phyloP scores from a whole-genome alignment of 305 asterid genomes.

The Rubia occidens region DNA sequence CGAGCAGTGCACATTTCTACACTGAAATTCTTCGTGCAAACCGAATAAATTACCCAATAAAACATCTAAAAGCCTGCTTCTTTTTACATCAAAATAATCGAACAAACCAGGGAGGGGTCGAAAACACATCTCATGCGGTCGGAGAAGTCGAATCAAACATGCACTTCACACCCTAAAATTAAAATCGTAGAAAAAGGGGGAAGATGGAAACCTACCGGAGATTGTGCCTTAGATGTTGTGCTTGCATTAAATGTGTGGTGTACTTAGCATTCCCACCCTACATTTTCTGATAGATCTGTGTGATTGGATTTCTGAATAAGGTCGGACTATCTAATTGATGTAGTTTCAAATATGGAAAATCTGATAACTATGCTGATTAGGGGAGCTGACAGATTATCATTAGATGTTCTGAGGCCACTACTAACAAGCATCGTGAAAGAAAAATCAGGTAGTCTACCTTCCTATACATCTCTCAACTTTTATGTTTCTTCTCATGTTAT shows the following conservation, averaged over 20 bases:
- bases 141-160: too few species aligned
- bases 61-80: too few species aligned
- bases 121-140: too few species aligned
- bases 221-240: neutral
- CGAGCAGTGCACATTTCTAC: neutral
- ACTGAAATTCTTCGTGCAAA: neutral
- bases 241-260: neutral
- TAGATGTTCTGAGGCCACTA: constrained; percentile 53
- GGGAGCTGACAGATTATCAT: constrained; percentile 56
- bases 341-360: constrained; percentile 36
- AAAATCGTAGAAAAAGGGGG: too few species aligned
- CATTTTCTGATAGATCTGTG: neutral
- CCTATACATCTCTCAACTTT: constrained; percentile 14
- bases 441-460: constrained; percentile 12
- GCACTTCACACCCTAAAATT: too few species aligned
- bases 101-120: neutral
- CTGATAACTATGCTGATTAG: constrained; percentile 57
- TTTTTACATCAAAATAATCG: neutral
- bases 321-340: neutral
- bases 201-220: too few species aligned
- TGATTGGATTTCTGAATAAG: constrained; percentile 16
- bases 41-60: neutral
- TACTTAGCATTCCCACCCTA: neutral
- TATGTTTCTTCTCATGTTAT: constrained; percentile 10
- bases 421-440: constrained; percentile 35